A percentile compares a stretch with the other conserved stretches of the same genome.
phyloP scores from a whole-genome alignment of 2,329 filamentous ascomycete genomes.

The Epichloe gansuensis region DNA sequence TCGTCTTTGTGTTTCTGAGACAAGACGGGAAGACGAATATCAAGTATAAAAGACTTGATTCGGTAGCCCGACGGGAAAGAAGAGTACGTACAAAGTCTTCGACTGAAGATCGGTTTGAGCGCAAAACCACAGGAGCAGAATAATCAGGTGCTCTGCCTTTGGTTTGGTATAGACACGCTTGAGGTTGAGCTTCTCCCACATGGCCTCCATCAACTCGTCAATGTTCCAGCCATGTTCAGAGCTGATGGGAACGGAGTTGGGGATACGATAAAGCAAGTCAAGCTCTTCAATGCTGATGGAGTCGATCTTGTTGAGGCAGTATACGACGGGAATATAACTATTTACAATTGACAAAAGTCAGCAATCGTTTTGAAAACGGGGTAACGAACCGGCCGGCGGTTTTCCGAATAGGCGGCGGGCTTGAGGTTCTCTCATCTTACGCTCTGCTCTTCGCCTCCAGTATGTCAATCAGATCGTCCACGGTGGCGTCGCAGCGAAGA shows the following conservation, averaged over 20 bases:
- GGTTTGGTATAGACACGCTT: constrained; percentile 95
- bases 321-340: constrained; percentile 97
- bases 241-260: constrained; percentile 93
- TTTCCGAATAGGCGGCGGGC: neutral
- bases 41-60: neutral
- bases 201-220: constrained; percentile 89
- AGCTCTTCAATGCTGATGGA: constrained; percentile 96
- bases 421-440: constrained; percentile 13
- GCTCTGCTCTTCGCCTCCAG: constrained; percentile 80
- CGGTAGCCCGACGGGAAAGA: neutral
- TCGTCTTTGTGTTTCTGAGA: neutral
- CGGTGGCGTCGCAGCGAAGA: constrained; percentile 92
- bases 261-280: constrained; percentile 90
- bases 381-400: too few relatives aligned
- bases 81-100: constrained; percentile 80
- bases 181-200: constrained; percentile 95
- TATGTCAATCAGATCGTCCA: constrained; percentile 93
- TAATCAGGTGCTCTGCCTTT: constrained; percentile 89
- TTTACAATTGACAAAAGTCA: neutral
- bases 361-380: neutral
- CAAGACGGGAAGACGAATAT: neutral
- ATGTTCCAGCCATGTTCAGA: constrained; percentile 97
- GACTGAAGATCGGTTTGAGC: constrained; percentile 70
- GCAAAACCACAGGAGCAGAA: constrained; percentile 77
- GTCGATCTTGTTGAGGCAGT: constrained; percentile 98